phyloP scores from a whole-genome alignment of 75 land plant genomes.

The Pinus tabuliformis region DNA sequence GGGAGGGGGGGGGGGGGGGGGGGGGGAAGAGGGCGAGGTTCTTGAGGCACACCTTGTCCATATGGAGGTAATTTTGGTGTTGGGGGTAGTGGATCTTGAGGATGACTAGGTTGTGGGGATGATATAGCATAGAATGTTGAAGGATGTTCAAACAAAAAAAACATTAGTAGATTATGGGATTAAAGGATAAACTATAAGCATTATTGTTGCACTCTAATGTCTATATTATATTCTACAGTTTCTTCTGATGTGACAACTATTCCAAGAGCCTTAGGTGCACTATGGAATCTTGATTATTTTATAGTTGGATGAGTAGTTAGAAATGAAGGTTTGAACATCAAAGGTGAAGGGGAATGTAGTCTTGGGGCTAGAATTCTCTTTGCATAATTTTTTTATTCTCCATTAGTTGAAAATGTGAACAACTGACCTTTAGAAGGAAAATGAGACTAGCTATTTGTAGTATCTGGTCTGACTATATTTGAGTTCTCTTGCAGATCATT shows the following conservation, averaged over 20 bases:
- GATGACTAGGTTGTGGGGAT: background rate
- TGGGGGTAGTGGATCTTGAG: background rate
- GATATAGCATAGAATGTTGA: background rate
- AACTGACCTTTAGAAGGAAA: background rate
- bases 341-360: conserved; percentile 19
- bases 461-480: conserved; percentile 26
- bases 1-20: conserved; percentile 14
- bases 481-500: conserved; percentile 24
- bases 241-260: conserved; percentile 36
- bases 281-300: conserved; percentile 41
- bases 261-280: conserved; percentile 53
- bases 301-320: conserved; percentile 30
- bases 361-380: conserved; percentile 18
- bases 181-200: background rate
- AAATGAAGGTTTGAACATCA: conserved; percentile 13
- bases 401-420: background rate
- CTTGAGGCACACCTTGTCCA: background rate
- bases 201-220: background rate
- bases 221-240: conserved; percentile 39
- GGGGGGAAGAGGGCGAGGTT: conserved; percentile 8
- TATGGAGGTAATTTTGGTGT: background rate
- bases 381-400: background rate
- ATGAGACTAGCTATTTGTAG: conserved; percentile 1
- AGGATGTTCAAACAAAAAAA: background rate
- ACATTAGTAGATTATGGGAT: conserved; percentile 1